Evolutionary conservation across 805 yeast species (phyloP), one percentile per base, ranked within the genome.

Genomic region (Blastobotrys muscicola): DNA sequence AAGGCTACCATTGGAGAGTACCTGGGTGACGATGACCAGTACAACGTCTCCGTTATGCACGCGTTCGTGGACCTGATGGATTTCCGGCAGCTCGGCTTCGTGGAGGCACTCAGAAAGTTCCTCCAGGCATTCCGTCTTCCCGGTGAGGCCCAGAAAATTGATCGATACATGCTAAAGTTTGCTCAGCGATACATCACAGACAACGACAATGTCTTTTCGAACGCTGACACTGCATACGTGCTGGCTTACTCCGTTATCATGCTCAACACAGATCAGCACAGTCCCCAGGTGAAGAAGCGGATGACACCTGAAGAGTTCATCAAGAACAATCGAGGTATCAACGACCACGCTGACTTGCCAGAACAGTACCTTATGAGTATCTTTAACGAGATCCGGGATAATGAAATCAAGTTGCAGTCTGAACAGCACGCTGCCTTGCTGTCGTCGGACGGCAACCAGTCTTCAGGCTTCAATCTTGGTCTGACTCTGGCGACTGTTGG

Each of bases 121-220:
- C 70, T 92, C 46, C 98, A 94, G 58, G 72, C 78, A 39, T 94
- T 92, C 66, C 73, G 98, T 60, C 72, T 92, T 47, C 98, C 99
- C 2, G 99, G 99, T 41, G 99, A 92, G 65, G 89, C 96, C 4
- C 99, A 92, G 66, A 90, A 92, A 58, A 90, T 92, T 59, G 98
- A 92, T 69, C 74, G 99, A 54, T 86, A 80, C 59, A 85, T 94
- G 96, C 75, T 92, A 60, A 90, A 92, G 58, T 94, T 94, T 68
- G 98, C 98, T 4, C 95, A 86, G 62, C 73, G 94, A 52, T 92
- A 80, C 58, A 80, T 80, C 15, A 79, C 83, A 50, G 96, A 90
- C 48, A 92, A 92, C 58, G 95, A 96, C 8, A 70, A 70, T n/a
- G 72, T 80, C 0, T 90, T 90, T 62, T 79, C 95, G 0, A 85